Evolutionary conservation across 805 yeast species (phyloP).

Genomic region (Ogataea philodendri): DNA sequence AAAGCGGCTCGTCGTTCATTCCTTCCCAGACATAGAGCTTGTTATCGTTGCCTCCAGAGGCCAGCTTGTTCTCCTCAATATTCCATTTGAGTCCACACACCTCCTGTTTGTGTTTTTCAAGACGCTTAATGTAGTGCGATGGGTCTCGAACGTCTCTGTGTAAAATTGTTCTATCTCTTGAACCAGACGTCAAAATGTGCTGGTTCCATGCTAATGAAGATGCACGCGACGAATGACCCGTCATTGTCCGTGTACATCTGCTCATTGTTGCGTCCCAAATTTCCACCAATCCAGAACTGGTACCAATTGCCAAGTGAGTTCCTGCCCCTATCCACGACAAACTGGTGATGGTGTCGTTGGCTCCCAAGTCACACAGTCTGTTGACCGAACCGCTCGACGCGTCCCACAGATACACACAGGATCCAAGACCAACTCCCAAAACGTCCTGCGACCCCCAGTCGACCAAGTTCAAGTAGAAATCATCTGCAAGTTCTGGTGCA

Average conservation of each 20-base stretch:
- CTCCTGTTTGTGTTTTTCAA: slow-evolving; percentile 81
- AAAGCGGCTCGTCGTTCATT: slow-evolving; percentile 60
- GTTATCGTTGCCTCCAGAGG: slow-evolving; percentile 96
- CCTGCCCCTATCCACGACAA: slow-evolving; percentile 94
- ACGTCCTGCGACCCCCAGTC: slow-evolving; percentile 95
- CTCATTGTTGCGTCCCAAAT: slow-evolving; percentile 89
- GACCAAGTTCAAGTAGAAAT: slow-evolving; percentile 84
- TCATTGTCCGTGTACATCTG: slow-evolving; percentile 84
- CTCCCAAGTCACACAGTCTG: slow-evolving; percentile 69
- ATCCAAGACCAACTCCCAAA: slow-evolving; percentile 86
- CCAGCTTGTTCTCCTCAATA: slow-evolving; percentile 82
- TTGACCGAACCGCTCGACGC: slow-evolving; percentile 81
- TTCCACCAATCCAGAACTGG: slow-evolving; percentile 81
- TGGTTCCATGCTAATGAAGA: slow-evolving; percentile 93
- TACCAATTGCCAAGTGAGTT: slow-evolving; percentile 91
- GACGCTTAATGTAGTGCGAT: slow-evolving; percentile 70
- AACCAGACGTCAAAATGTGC: slow-evolving; percentile 83
- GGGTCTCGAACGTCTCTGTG: slow-evolving; percentile 91
- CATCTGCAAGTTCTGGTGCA: slow-evolving; percentile 94
- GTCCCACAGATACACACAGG: slow-evolving; percentile 87
- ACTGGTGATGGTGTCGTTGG: slow-evolving; percentile 72
- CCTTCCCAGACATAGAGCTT: slow-evolving; percentile 87
- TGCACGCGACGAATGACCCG: slow-evolving; percentile 85
- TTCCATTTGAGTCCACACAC: slow-evolving; percentile 97
- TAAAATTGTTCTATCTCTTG: slow-evolving; percentile 77